A percentile compares a stretch with the other conserved stretches of the same genome.
phyloP scores from a whole-genome alignment of 2,329 filamentous ascomycete genomes.

The Mariannaea elegans region DNA sequence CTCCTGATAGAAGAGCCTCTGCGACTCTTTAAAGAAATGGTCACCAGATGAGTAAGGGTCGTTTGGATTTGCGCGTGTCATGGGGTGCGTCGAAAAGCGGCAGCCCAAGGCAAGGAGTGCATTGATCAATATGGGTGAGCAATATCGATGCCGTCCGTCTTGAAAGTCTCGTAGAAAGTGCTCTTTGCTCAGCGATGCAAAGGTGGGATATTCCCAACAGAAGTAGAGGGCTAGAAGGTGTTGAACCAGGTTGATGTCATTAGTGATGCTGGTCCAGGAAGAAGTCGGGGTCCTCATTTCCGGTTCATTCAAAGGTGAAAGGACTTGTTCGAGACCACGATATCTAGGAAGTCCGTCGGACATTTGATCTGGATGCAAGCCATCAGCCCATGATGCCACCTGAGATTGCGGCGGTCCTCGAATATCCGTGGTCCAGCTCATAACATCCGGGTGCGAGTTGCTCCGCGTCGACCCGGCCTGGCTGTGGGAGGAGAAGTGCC shows the following conservation, averaged over 20 bases:
- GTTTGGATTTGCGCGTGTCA: constrained; percentile 68
- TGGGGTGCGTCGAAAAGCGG: constrained; percentile 72
- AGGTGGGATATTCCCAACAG: constrained; percentile 80
- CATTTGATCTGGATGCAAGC: constrained; percentile 46
- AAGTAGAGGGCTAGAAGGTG: constrained; percentile 75
- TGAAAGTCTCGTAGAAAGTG: constrained; percentile 74
- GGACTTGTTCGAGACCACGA: constrained; percentile 56
- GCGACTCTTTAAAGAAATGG: constrained; percentile 77
- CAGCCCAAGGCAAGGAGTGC: constrained; percentile 72
- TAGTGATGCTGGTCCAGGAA: constrained; percentile 70
- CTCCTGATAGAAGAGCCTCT: constrained; percentile 67
- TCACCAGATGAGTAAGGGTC: constrained; percentile 74
- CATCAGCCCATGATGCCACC: constrained; percentile 61
- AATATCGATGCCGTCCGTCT: constrained; percentile 69
- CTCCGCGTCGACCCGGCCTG: constrained; percentile 57
- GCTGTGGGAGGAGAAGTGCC: constrained; percentile 56
- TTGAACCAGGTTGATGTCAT: constrained; percentile 66
- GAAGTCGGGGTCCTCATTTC: constrained; percentile 53
- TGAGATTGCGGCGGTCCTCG: constrained; percentile 53
- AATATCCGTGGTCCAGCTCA: constrained; percentile 56
- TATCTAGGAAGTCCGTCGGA: constrained; percentile 47
- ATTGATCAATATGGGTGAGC: constrained; percentile 73
- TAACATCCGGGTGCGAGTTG: constrained; percentile 56
- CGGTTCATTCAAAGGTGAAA: constrained; percentile 56
- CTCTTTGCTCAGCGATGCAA: constrained; percentile 76